Base-by-base conservation (phyloP, 2,329 filamentous ascomycete species). In the Didymella segeticola region DNA sequence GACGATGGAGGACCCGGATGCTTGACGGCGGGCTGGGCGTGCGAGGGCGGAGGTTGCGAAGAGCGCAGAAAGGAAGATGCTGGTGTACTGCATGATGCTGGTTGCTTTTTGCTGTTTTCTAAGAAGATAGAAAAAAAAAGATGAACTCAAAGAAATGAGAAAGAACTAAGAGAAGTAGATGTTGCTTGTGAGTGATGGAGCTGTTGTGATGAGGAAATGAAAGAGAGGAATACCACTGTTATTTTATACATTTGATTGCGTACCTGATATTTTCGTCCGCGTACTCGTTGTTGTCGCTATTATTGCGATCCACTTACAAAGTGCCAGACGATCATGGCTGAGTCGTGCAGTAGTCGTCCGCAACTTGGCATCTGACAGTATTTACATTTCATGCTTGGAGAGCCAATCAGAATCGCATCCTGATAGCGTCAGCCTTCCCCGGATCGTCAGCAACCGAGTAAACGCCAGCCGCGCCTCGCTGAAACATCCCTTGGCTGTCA, bases 51-150 rank as follows among this genome's bases (percentile, higher is more conserved):
- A 48, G 22, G 56, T 51, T 26, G 58, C 56, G 27, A 57, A 34
- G 23, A 61, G 39, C 14, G 46, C 43, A 20, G 55, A 42, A n/a
- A 53, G 43, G 22, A 63, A 39, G 36, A 61, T 29, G 25, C 47
- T 48, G 1, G 52, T 48, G 50, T 61, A 63, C 23, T 59, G 56
- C 60, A 63, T 63, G 14, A 29, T 59, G 46, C 29, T 22, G 14
- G 12, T 29, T 3, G 5, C 39, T 33, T 46, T 54, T 43, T 19
- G 2, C 11, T 42, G 19, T 43, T 45, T 50, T 42, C 29, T 29
- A 41, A 55, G 14, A 12, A 36, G 20, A 50, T 41, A 19, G 19
- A 41, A 29, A 14, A 41, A 29, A 14, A 26, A 6, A 19, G 17
- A 34, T 29, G 19, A 15, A 15, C 26, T 30, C 4, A 37, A 23